phyloP scores from a whole-genome alignment of 1,284 basidiomycete species.

The Boletus nobilissimus region DNA sequence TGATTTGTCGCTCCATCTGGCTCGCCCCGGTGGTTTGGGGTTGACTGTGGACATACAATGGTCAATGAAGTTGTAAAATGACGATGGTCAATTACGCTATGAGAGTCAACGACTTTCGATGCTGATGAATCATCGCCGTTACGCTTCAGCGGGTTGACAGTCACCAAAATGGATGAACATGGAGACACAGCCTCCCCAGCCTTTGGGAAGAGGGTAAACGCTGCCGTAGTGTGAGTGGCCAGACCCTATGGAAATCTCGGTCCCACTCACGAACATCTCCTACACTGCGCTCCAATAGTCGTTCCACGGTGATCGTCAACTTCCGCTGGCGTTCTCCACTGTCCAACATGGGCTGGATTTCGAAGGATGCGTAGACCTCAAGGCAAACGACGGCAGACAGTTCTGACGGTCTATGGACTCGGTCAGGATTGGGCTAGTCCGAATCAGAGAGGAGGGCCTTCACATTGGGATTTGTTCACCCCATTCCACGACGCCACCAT shows the following conservation, averaged over 20 bases:
- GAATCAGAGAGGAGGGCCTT: neutral
- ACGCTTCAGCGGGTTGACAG: neutral
- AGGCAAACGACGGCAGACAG: conserved; percentile 5
- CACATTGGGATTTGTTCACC: conserved; percentile 20
- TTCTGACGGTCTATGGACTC: conserved; percentile 25
- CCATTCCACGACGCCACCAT: conserved; percentile 22
- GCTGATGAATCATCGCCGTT: neutral
- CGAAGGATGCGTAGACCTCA: conserved; percentile 26
- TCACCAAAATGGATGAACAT: neutral
- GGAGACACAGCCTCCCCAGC: neutral
- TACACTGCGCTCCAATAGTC: conserved; percentile 15
- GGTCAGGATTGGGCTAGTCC: neutral
- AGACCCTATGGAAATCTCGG: neutral
- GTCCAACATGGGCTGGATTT: conserved; percentile 27
- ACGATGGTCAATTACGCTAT: neutral
- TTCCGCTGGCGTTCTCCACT: conserved; percentile 19
- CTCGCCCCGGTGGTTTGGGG: neutral
- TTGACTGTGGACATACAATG: neutral
- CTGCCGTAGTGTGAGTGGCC: neutral
- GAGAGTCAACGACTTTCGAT: neutral
- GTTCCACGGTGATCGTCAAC: neutral
- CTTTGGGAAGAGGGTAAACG: neutral
- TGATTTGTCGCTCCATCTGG: neutral
- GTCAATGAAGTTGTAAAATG: neutral
- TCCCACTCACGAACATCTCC: conserved; percentile 5